A percentile compares a stretch with the other conserved stretches of the same genome.
Conservation (phyloP, 768 basidiomycete genomes). For the Leucogyrophana mollusca region DNA sequence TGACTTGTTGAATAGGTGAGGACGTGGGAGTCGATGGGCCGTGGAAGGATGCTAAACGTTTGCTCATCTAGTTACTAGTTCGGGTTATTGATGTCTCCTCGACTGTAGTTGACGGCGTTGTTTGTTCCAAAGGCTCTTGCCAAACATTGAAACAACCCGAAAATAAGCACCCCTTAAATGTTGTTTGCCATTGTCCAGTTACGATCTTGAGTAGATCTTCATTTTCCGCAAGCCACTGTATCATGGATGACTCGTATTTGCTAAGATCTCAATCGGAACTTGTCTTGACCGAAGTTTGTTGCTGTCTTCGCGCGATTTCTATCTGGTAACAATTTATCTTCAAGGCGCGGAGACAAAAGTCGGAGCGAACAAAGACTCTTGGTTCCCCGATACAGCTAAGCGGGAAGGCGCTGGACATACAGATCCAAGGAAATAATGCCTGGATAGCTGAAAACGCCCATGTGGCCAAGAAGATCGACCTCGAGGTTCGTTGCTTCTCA, state of each 20-base stretch:
- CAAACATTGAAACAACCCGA: constrained; percentile 8
- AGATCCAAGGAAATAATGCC: constrained; percentile 60
- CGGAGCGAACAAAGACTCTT: constrained; percentile 63
- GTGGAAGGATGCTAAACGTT: constrained; percentile 72
- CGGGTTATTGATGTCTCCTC: background rate
- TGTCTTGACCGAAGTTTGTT: constrained; percentile 25
- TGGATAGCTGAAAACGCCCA: constrained; percentile 92
- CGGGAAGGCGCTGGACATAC: constrained; percentile 73
- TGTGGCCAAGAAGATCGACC: constrained; percentile 66
- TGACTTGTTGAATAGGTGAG: constrained; percentile 54
- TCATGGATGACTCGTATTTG: constrained; percentile 28
- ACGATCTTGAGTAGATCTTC: too few species aligned
- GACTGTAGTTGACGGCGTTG: constrained; percentile 2
- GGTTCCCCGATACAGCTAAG: constrained; percentile 78
- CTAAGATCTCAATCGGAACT: constrained; percentile 31
- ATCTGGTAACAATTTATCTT: constrained; percentile 3
- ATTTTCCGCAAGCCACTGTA: too few species aligned
- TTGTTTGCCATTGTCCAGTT: too few species aligned
- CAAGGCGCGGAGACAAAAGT: constrained; percentile 72
- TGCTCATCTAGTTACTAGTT: constrained; percentile 35
- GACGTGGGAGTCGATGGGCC: constrained; percentile 76
- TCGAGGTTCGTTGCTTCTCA: constrained; percentile 54
- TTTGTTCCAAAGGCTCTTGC: constrained; percentile 9
- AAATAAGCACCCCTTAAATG: too few species aligned
- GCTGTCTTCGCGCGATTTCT: background rate